Evolutionary conservation across 345 rosid genomes (phyloP).

Genomic region (Pistacia integerrima): DNA sequence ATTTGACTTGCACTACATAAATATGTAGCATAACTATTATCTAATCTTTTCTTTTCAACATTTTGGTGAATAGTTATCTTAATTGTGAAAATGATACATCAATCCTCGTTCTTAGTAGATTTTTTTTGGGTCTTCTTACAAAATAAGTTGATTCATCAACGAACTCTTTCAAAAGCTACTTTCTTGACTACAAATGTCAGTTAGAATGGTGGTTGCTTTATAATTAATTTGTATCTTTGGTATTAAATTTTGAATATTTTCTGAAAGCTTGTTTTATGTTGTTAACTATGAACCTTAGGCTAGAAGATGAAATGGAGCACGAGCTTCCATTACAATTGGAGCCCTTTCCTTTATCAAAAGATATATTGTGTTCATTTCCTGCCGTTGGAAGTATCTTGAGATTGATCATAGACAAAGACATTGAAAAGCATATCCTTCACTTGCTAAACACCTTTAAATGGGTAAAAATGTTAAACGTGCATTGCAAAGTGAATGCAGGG

Average conservation of each 20-base stretch:
- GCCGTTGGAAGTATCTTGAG: constrained; percentile 72
- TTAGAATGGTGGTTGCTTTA: not conserved
- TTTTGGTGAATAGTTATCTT: not conserved
- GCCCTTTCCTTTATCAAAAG: constrained; percentile 54
- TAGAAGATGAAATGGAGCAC: constrained; percentile 51
- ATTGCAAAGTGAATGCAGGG: constrained; percentile 61
- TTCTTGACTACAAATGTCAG: constrained; percentile 8
- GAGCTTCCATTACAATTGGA: constrained; percentile 55
- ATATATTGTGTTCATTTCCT: constrained; percentile 61
- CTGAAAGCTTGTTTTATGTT: not conserved
- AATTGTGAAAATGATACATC: not conserved
- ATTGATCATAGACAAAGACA: constrained; percentile 43
- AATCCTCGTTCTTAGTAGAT: not conserved
- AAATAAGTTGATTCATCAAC: not conserved
- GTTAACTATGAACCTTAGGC: constrained; percentile 35
- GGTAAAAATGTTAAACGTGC: constrained; percentile 56
- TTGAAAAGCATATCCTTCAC: constrained; percentile 36
- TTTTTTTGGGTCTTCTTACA: not conserved
- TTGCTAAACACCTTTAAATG: constrained; percentile 57
- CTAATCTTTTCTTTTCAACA: not conserved
- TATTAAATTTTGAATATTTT: not conserved
- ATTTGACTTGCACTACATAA: not conserved
- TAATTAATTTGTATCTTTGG: not conserved
- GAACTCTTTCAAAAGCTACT: not conserved
- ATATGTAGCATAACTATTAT: not conserved